A percentile compares a stretch with the other conserved stretches of the same genome.
Evolutionary conservation across 2,329 filamentous ascomycete genomes (phyloP).

Genomic region (Talaromyces sp.): DNA sequence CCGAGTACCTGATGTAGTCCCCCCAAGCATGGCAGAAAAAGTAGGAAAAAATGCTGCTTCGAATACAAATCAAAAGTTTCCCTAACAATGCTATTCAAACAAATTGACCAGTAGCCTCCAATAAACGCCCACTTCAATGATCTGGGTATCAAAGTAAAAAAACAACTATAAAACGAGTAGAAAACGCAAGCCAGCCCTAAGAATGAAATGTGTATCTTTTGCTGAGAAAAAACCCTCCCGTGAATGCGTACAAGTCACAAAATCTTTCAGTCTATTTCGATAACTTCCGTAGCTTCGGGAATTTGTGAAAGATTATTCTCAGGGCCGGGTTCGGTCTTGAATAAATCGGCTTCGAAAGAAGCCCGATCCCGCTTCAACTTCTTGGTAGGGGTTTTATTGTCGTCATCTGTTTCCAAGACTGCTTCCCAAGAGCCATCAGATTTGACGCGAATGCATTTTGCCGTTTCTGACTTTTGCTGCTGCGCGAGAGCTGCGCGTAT

Average conservation of each 20-base stretch:
- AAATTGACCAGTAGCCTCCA: background rate
- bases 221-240: background rate
- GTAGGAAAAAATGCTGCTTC: background rate
- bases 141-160: constrained; percentile 6
- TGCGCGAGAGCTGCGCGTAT: constrained; percentile 53
- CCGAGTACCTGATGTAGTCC: background rate
- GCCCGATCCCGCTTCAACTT: constrained; percentile 14
- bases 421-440: constrained; percentile 61
- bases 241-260: background rate
- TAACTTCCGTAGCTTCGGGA: constrained; percentile 12
- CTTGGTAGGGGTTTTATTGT: constrained; percentile 11
- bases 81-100: background rate
- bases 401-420: constrained; percentile 31
- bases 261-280: constrained; percentile 18
- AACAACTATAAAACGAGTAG: background rate
- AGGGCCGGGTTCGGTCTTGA: constrained; percentile 3
- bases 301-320: background rate
- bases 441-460: constrained; percentile 58
- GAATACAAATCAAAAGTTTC: background rate
- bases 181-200: background rate
- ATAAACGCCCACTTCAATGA: constrained; percentile 1
- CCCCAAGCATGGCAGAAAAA: background rate
- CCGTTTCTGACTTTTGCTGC: constrained; percentile 43
- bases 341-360: constrained; percentile 14
- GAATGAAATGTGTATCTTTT: background rate